Evolutionary conservation across 768 basidiomycete species (phyloP).

Genomic region (Plicaturopsis crispa): DNA sequence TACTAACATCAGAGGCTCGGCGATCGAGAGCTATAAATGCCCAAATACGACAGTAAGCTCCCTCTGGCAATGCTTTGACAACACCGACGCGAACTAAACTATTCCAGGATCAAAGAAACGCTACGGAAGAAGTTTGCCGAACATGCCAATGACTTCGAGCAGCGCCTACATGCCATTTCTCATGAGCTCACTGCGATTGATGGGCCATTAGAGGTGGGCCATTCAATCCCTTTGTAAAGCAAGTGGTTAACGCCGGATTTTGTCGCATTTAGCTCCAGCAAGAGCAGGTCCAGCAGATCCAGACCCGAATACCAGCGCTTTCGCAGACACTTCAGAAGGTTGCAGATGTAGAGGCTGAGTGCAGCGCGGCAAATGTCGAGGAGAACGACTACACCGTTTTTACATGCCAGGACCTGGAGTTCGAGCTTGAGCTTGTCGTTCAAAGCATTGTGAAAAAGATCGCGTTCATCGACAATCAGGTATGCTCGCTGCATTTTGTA

Average conservation of each 20-base stretch:
- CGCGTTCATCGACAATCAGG: constrained; percentile 97
- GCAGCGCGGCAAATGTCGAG: constrained; percentile 84
- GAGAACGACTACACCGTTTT: constrained; percentile 96
- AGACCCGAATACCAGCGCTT: constrained; percentile 60
- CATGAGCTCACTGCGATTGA: constrained; percentile 66
- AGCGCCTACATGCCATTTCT: constrained; percentile 56
- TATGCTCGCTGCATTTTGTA: constrained; percentile 17
- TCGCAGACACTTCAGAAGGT: constrained; percentile 37
- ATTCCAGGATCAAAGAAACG: constrained; percentile 68
- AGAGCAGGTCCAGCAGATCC: constrained; percentile 52
- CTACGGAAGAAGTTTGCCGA: constrained; percentile 73
- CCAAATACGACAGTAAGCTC: constrained; percentile 74
- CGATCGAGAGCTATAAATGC: constrained; percentile 82
- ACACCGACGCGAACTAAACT: constrained; percentile 3
- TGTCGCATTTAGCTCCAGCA: constrained; percentile 58
- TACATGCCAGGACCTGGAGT: constrained; percentile 81
- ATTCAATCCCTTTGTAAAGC: constrained; percentile 1
- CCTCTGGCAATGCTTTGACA: background rate
- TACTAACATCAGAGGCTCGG: constrained; percentile 69
- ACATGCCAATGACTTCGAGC: constrained; percentile 71
- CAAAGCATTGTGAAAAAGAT: constrained; percentile 84
- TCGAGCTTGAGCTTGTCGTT: constrained; percentile 78
- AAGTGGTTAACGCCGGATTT: constrained; percentile 8
- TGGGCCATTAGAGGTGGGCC: constrained; percentile 64
- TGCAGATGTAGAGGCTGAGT: constrained; percentile 62